A percentile compares a stretch with the other conserved stretches of the same genome.
These are phyloP conservation scores for Globisporangium perplexum DNA, from an alignment of 352 stramenopile species.

Conservation along the genomic window DNA sequence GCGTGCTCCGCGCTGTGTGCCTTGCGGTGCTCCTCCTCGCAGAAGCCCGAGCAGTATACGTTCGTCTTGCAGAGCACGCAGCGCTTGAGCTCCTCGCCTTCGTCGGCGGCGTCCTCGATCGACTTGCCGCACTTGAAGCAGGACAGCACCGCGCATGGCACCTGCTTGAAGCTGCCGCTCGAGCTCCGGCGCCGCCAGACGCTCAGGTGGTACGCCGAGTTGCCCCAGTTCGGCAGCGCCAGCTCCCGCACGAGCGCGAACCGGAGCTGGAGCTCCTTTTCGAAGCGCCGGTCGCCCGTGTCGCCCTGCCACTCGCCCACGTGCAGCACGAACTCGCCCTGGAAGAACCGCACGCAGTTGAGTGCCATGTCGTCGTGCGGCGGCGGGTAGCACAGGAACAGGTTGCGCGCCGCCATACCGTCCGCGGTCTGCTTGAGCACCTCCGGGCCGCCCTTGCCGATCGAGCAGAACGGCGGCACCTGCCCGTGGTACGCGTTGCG, in stretches of 20 bases:
- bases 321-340: constrained; percentile 58
- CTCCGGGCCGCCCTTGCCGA: constrained; percentile 52
- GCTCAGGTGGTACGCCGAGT: constrained; percentile 69
- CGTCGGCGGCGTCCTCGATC: constrained; percentile 24
- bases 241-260: constrained; percentile 55
- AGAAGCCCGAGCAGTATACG: constrained; percentile 65
- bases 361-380: constrained; percentile 59
- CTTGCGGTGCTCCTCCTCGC: constrained; percentile 27
- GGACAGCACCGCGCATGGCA: constrained; percentile 8
- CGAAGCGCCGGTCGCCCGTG: constrained; percentile 61
- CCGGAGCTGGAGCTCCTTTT: constrained; percentile 42
- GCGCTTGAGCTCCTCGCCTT: constrained; percentile 41
- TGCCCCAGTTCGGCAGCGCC: constrained; percentile 70
- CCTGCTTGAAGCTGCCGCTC: background rate
- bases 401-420: constrained; percentile 27
- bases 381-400: constrained; percentile 74
- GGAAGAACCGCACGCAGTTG: constrained; percentile 50
- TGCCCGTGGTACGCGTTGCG: constrained; percentile 59
- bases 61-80: constrained; percentile 77
- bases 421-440: constrained; percentile 28
- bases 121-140: constrained; percentile 53
- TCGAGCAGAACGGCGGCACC: constrained; percentile 55
- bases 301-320: constrained; percentile 80
- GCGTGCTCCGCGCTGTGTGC: constrained; percentile 63
- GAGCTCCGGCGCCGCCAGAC: constrained; percentile 54